These are phyloP conservation scores for Aspergillus arachidicola DNA, from an alignment of 2,329 filamentous ascomycete genomes.

Conservation along the genomic window DNA sequence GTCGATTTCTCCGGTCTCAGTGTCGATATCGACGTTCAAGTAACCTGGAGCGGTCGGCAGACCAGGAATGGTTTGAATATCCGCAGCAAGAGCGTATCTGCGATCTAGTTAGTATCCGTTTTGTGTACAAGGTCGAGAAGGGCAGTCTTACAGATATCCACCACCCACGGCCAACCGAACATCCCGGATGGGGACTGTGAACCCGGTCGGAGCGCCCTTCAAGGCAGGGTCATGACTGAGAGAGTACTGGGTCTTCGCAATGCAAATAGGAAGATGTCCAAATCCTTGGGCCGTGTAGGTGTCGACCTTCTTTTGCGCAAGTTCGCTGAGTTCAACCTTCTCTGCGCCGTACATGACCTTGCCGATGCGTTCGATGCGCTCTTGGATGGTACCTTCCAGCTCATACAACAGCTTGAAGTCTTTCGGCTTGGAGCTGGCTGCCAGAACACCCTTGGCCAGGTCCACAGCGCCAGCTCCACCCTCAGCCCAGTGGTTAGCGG, in stretches of 20 bases:
- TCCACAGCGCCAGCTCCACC: constrained; percentile 89
- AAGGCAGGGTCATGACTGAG: constrained; percentile 88
- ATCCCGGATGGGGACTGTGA: constrained; percentile 91
- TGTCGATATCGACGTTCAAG: constrained; percentile 83
- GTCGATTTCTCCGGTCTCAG: constrained; percentile 81
- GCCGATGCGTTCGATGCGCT: constrained; percentile 88
- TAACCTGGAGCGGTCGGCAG: constrained; percentile 94
- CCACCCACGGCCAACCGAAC: constrained; percentile 92
- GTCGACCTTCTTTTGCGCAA: constrained; percentile 94
- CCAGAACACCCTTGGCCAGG: constrained; percentile 82
- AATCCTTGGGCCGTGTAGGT: constrained; percentile 92
- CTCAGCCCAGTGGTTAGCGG: constrained; percentile 95
- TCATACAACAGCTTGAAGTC: constrained; percentile 86
- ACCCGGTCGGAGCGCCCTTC: constrained; percentile 93
- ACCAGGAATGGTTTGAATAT: constrained; percentile 97
- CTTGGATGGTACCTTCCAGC: constrained; percentile 76
- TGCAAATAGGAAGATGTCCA: constrained; percentile 88
- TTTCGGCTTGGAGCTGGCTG: constrained; percentile 79
- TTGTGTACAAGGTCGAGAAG: neutral
- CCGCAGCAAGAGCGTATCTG: constrained; percentile 88
- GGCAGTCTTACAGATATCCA: constrained; percentile 73
- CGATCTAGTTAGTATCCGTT: constrained; percentile 36
- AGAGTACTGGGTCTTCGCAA: constrained; percentile 98
- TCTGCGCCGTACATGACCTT: constrained; percentile 92
- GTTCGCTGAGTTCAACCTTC: constrained; percentile 87